Conservation (phyloP, 2,329 filamentous ascomycete species). For the Colletotrichum gloeosporioides region DNA sequence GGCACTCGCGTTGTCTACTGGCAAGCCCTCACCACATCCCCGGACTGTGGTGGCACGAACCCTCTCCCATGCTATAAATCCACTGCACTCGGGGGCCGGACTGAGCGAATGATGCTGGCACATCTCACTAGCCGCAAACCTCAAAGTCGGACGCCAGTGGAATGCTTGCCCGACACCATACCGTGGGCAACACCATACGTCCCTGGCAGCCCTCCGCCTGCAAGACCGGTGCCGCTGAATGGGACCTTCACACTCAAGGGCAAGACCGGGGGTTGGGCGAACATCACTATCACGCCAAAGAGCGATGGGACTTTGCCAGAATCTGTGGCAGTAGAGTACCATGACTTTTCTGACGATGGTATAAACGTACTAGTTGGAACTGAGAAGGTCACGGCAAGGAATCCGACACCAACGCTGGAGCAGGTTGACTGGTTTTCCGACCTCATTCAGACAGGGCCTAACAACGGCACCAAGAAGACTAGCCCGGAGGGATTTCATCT, state of each 20-base stretch:
- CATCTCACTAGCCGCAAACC: constrained; percentile 35
- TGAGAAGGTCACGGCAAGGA: constrained; percentile 36
- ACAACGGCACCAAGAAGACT: constrained; percentile 40
- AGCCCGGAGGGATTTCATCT: constrained; percentile 42
- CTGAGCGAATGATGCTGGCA: constrained; percentile 44
- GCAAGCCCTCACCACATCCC: constrained; percentile 37
- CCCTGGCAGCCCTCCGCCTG: not conserved
- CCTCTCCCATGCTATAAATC: constrained; percentile 42
- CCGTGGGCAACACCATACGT: not conserved
- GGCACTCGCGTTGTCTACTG: constrained; percentile 45
- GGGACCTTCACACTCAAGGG: constrained; percentile 26
- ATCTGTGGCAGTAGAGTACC: constrained; percentile 38
- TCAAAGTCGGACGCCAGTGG: constrained; percentile 23
- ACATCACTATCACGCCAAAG: constrained; percentile 24
- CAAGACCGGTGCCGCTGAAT: not conserved
- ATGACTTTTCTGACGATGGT: constrained; percentile 41
- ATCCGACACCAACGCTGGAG: constrained; percentile 27
- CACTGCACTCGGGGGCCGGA: constrained; percentile 38
- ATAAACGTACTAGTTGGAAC: constrained; percentile 34
- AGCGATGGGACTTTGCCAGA: not conserved
- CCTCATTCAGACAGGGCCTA: constrained; percentile 35
- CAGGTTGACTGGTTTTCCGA: constrained; percentile 43
- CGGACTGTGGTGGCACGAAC: constrained; percentile 45
- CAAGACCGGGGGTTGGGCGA: constrained; percentile 14
- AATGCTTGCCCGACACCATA: not conserved